Evolutionary conservation across 805 yeast genomes (phyloP).

Genomic region (Grigorovia jiainica): DNA sequence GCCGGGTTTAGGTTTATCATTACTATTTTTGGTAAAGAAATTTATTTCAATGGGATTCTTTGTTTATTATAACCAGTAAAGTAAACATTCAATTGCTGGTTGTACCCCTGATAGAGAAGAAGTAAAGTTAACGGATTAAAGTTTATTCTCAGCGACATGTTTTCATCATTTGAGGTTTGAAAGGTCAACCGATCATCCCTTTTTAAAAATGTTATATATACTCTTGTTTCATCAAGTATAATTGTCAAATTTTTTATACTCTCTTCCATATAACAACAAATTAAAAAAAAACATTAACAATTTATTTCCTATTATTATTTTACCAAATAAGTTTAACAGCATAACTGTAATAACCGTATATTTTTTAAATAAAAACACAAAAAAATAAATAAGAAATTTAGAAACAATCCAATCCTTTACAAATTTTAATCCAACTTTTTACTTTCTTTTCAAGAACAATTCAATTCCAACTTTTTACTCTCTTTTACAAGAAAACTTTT

Average conservation of each 20-base stretch:
- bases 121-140: no score
- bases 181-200: neutral
- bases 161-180: neutral
- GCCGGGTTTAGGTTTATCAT: no score
- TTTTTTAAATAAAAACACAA: neutral
- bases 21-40: no score
- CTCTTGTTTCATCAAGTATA: no score
- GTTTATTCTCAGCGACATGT: no score
- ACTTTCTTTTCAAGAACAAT: constrained; percentile 1
- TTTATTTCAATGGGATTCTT: no score
- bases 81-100: neutral
- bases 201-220: no score
- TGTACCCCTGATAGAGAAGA: no score
- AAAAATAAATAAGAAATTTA: no score
- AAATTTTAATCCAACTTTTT: neutral
- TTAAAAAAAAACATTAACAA: neutral
- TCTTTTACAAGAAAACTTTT: constrained; percentile 1
- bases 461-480: constrained; percentile 3
- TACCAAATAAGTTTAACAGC: neutral
- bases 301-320: neutral
- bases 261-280: no score
- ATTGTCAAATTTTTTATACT: no score
- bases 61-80: neutral
- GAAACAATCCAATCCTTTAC: constrained; percentile 3
- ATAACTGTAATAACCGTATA: constrained; percentile 1